Evolutionary conservation across 495 filamentous ascomycete genomes (phyloP).

Genomic region (Pseudomonodictys pantanalensis): DNA sequence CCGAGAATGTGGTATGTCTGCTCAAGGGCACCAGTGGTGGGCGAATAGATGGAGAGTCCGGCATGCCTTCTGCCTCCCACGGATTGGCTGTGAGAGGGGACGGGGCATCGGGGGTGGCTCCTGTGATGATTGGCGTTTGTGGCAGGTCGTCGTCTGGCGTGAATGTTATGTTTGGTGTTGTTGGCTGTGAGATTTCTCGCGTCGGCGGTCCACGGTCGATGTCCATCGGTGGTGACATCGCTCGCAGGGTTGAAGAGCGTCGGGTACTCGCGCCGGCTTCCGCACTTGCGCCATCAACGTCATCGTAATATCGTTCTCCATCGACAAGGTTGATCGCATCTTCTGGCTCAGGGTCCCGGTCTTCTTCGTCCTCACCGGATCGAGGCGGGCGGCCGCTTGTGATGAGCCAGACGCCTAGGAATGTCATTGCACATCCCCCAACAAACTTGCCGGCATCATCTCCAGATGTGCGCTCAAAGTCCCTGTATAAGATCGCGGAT

Average conservation of each 20-base stretch:
- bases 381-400: constrained; percentile 61
- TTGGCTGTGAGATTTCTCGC: background rate
- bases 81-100: constrained; percentile 17
- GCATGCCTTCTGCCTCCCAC: constrained; percentile 8
- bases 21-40: constrained; percentile 8
- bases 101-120: constrained; percentile 3
- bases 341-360: constrained; percentile 42
- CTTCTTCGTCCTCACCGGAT: constrained; percentile 52
- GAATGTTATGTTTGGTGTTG: constrained; percentile 10
- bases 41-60: background rate
- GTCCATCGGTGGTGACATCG: constrained; percentile 17
- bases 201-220: background rate
- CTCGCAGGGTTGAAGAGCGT: constrained; percentile 19
- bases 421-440: constrained; percentile 85
- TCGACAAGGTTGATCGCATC: constrained; percentile 31
- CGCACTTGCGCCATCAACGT: constrained; percentile 12
- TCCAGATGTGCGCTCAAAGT: constrained; percentile 76
- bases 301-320: constrained; percentile 32
- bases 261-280: constrained; percentile 6
- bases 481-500: constrained; percentile 85
- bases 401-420: constrained; percentile 91
- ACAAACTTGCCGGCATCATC: constrained; percentile 76
- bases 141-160: background rate
- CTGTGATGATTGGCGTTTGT: background rate
- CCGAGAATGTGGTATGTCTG: constrained; percentile 20